Evolutionary conservation across 768 basidiomycete genomes (phyloP).

Genomic region (Lactarius pseudohatsudake): DNA sequence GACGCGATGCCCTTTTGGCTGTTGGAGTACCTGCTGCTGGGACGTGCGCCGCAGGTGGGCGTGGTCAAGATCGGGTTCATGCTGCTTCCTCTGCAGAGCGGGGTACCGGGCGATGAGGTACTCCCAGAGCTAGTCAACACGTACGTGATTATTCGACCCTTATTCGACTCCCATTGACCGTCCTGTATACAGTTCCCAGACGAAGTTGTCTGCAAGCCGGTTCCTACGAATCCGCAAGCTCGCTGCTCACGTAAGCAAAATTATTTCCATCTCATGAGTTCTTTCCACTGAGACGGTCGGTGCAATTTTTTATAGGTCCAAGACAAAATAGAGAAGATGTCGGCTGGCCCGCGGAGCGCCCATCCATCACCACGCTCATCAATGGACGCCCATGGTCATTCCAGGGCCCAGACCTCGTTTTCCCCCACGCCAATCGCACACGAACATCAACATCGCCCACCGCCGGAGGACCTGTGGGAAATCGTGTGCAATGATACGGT

Average conservation of each 20-base stretch:
- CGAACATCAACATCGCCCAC: conserved; percentile 33
- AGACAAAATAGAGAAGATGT: conserved; percentile 73
- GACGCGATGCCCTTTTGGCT: conserved; percentile 85
- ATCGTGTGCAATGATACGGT: conserved; percentile 85
- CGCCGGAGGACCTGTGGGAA: conserved; percentile 71
- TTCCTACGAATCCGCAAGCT: conserved; percentile 86
- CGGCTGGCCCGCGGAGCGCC: conserved; percentile 32
- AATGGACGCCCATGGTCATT: conserved; percentile 34
- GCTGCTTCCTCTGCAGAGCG: conserved; percentile 70
- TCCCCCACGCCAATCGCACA: conserved; percentile 31
- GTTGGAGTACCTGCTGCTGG: conserved; percentile 78
- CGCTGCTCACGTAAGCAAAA: conserved; percentile 63
- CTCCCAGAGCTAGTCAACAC: conserved; percentile 83
- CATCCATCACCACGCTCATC: conserved; percentile 37
- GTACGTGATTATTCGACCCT: conserved; percentile 64
- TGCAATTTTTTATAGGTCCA: conserved; percentile 54
- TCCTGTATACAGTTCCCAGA: conserved; percentile 53
- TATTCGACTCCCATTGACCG: not conserved
- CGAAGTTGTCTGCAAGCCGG: conserved; percentile 85
- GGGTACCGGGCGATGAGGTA: conserved; percentile 55
- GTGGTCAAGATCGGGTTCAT: conserved; percentile 86
- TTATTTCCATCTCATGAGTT: not conserved
- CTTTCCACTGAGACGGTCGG: not conserved
- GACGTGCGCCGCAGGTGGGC: conserved; percentile 52
- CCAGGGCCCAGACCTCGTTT: conserved; percentile 26